Percentiles rank a stretch among this genome's conserved stretches.
phyloP scores from a whole-genome alignment of 1,284 basidiomycete species.

The Ganoderma sinense region DNA sequence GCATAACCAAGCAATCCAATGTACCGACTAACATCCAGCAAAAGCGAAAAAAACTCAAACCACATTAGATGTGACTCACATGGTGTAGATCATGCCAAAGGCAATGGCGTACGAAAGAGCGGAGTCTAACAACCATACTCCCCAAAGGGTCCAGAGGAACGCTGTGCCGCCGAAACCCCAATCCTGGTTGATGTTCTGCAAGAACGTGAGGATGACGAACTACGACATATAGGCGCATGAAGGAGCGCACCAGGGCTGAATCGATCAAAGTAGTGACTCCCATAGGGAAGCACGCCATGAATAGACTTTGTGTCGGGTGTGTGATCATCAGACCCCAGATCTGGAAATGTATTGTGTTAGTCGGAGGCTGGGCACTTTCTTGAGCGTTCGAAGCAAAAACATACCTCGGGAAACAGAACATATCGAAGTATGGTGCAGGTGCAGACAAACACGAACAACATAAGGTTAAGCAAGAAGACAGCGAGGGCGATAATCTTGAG shows the following conservation, averaged over 20 bases:
- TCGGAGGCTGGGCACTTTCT: not conserved
- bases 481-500: constrained; percentile 46
- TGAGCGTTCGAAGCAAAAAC: not conserved
- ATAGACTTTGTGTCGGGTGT: constrained; percentile 66
- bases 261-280: constrained; percentile 60
- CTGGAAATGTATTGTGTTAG: constrained; percentile 16
- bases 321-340: constrained; percentile 43
- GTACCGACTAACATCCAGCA: too few species aligned
- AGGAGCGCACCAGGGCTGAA: constrained; percentile 33
- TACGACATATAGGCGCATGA: not conserved
- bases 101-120: constrained; percentile 54
- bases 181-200: constrained; percentile 41
- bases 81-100: constrained; percentile 63
- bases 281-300: constrained; percentile 68
- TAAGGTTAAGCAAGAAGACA: constrained; percentile 61
- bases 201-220: not conserved
- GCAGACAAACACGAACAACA: constrained; percentile 58
- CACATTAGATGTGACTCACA: constrained; percentile 45
- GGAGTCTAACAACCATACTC: constrained; percentile 69
- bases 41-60: too few species aligned
- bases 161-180: constrained; percentile 49
- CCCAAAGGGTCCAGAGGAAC: constrained; percentile 62
- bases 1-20: too few species aligned
- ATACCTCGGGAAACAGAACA: constrained; percentile 54
- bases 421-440: constrained; percentile 53